These are phyloP conservation scores for Paraphaeosphaeria sporulosa DNA, from an alignment of 2,329 filamentous ascomycete genomes.

Conservation along the genomic window DNA sequence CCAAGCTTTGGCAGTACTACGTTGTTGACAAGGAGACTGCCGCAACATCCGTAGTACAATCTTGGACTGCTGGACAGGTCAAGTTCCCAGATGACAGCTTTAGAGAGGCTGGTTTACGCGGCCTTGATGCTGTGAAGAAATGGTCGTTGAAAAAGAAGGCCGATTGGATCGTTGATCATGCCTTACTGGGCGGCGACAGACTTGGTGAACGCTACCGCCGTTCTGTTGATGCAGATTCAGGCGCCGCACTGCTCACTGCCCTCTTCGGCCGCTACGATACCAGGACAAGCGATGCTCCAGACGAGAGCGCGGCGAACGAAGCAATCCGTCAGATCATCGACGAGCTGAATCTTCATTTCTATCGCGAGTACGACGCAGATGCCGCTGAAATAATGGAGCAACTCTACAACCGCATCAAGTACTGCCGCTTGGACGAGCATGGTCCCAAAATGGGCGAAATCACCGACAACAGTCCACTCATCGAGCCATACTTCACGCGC, in stretches of 20 bases:
- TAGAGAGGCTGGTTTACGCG: conserved; percentile 56
- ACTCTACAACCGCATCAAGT: conserved; percentile 93
- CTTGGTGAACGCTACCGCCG: conserved; percentile 83
- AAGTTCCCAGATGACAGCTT: conserved; percentile 63
- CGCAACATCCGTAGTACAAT: conserved; percentile 70
- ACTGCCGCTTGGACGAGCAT: conserved; percentile 89
- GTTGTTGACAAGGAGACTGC: conserved; percentile 79
- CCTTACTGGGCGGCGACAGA: conserved; percentile 73
- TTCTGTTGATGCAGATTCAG: conserved; percentile 71
- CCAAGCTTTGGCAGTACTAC: conserved; percentile 94
- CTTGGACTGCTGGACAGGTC: conserved; percentile 72
- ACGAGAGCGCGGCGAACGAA: conserved; percentile 60
- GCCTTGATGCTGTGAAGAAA: conserved; percentile 60
- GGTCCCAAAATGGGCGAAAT: conserved; percentile 87
- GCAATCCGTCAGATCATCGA: conserved; percentile 72
- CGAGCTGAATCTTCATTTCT: conserved; percentile 85
- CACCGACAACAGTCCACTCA: conserved; percentile 77
- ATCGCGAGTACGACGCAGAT: conserved; percentile 90
- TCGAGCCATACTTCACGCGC: conserved; percentile 94
- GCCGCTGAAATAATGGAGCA: conserved; percentile 85
- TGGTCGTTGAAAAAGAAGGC: conserved; percentile 68
- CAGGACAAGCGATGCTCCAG: conserved; percentile 58
- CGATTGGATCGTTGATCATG: conserved; percentile 72
- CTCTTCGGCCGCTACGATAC: conserved; percentile 74
- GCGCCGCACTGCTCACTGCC: conserved; percentile 72